These are phyloP conservation scores for Dryas drummondii DNA, from an alignment of 306 rosid genomes.

Conservation along the genomic window DNA sequence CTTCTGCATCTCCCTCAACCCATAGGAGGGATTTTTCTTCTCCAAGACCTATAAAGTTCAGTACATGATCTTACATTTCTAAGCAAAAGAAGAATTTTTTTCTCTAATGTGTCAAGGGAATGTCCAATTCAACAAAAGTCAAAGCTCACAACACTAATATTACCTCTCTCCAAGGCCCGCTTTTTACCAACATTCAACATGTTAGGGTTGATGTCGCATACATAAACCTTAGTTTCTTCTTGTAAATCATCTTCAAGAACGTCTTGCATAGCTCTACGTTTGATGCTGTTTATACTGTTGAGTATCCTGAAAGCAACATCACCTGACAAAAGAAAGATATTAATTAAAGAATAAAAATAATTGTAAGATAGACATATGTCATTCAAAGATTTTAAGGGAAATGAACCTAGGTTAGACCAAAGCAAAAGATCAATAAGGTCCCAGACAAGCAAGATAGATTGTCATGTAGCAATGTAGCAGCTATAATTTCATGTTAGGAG, in stretches of 20 bases:
- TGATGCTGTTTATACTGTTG: slow-evolving; percentile 61
- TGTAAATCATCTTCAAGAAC: slow-evolving; percentile 52
- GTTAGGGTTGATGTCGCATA: slow-evolving; percentile 84
- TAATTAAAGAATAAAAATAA: background rate
- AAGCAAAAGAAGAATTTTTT: slow-evolving; percentile 16
- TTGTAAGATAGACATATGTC: background rate
- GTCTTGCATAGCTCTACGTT: slow-evolving; percentile 57
- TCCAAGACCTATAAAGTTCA: slow-evolving; percentile 54
- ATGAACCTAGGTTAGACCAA: background rate
- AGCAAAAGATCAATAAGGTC: background rate
- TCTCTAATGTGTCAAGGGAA: slow-evolving; percentile 10
- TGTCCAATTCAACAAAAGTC: background rate
- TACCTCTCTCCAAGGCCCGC: slow-evolving; percentile 74
- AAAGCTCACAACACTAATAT: slow-evolving; percentile 15
- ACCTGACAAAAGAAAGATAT: slow-evolving; percentile 48
- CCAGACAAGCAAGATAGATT: background rate
- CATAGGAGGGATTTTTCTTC: slow-evolving; percentile 71
- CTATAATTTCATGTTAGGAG: background rate
- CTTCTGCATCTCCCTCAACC: slow-evolving; percentile 93
- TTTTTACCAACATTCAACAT: slow-evolving; percentile 86
- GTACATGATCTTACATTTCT: slow-evolving; percentile 31
- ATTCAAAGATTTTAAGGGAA: background rate
- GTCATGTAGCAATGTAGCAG: background rate
- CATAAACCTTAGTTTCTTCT: slow-evolving; percentile 71
- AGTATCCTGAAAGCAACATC: slow-evolving; percentile 95